Percentiles rank a stretch among this genome's conserved stretches.
Conservation (phyloP, 768 basidiomycete species). For the Boletus sp. region DNA sequence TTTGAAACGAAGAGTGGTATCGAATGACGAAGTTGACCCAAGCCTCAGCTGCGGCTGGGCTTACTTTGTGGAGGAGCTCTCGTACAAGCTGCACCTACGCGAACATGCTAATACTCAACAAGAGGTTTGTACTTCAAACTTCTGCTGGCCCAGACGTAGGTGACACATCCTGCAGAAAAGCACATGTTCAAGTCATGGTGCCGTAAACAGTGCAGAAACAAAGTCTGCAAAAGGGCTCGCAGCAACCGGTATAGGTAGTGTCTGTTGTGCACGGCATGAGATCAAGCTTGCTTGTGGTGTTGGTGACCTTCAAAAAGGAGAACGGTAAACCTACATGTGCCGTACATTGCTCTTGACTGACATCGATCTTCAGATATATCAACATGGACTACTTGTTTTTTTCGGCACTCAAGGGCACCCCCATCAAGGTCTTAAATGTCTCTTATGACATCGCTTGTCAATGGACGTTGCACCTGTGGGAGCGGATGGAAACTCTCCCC, state of each 20-base stretch:
- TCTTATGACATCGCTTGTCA: conserved; percentile 21
- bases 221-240: background rate
- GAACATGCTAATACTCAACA: background rate
- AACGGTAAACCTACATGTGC: no score
- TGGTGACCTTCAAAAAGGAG: background rate
- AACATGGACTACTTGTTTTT: background rate
- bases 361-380: background rate
- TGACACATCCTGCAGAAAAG: background rate
- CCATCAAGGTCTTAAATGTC: conserved; percentile 3
- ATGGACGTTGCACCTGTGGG: conserved; percentile 5
- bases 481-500: background rate
- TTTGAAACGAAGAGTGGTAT: background rate
- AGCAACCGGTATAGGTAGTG: background rate
- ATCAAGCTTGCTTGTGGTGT: background rate
- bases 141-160: no score
- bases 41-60: background rate
- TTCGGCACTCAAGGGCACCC: background rate
- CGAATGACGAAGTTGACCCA: background rate
- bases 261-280: background rate
- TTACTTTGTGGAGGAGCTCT: background rate
- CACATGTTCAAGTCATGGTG: background rate
- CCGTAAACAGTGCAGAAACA: background rate
- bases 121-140: background rate
- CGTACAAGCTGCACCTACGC: background rate
- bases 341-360: no score